These are phyloP conservation scores for Trypanosoma platydactyli DNA, from an alignment of 208 protist genomes.

Conservation along the genomic window DNA sequence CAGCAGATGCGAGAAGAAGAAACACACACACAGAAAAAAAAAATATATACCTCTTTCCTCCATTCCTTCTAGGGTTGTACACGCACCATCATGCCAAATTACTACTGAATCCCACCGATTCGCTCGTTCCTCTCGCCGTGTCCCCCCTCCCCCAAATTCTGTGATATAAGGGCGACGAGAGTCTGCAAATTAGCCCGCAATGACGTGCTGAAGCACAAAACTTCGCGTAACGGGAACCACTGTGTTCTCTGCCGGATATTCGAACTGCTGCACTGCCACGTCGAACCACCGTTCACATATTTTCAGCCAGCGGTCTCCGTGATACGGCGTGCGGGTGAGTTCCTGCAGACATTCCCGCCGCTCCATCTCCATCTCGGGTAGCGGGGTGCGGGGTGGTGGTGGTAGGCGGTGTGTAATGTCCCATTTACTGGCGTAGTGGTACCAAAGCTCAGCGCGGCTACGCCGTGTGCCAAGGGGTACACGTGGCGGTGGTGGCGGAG, in stretches of 20 bases:
- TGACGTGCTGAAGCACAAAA: constrained; percentile 45
- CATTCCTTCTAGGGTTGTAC: too few species aligned
- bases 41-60: too few species aligned
- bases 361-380: constrained; percentile 76
- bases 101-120: too few species aligned
- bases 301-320: constrained; percentile 67
- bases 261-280: constrained; percentile 62
- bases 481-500: constrained; percentile 64
- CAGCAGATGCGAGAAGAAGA: background rate
- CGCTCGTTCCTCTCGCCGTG: too few species aligned
- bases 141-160: too few species aligned
- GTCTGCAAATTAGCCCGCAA: constrained; percentile 13
- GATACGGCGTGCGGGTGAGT: constrained; percentile 68
- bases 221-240: constrained; percentile 29
- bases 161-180: too few species aligned
- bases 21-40: too few species aligned
- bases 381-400: constrained; percentile 71
- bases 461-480: constrained; percentile 45
- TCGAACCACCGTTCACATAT: constrained; percentile 69
- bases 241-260: constrained; percentile 65
- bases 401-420: constrained; percentile 80
- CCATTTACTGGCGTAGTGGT: constrained; percentile 81
- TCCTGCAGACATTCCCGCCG: constrained; percentile 39
- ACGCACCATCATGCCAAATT: too few species aligned
- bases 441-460: constrained; percentile 66